Conservation (phyloP, 108 stramenopile genomes). For the Cafeteria roenbergensis region DNA sequence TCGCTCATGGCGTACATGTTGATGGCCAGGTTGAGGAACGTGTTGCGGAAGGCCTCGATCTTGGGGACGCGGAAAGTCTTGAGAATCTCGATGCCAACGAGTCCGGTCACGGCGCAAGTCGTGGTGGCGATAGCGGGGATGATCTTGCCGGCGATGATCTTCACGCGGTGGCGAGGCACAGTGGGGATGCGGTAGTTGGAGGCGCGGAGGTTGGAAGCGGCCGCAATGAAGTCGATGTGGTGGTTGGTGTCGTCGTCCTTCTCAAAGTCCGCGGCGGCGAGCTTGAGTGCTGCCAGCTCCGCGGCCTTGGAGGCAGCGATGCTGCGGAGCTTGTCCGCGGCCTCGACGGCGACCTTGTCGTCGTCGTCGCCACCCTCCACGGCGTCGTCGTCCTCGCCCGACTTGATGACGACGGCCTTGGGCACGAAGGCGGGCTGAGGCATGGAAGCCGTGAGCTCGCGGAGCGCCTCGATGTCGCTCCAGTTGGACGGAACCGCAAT, state of each 20-base stretch:
- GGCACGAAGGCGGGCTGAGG: not conserved
- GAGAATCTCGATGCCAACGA: conserved; percentile 50
- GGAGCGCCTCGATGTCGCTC: not conserved
- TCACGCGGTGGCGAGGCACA: conserved; percentile 39
- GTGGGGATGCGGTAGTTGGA: conserved; percentile 32
- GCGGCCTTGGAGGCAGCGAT: conserved; percentile 6
- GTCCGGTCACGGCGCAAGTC: conserved; percentile 45
- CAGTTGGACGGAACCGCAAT: conserved; percentile 26
- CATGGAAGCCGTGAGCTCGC: conserved; percentile 7
- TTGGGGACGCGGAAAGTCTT: conserved; percentile 25
- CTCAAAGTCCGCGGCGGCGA: conserved; percentile 41
- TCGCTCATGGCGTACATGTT: conserved; percentile 12
- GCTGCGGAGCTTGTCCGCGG: conserved; percentile 1
- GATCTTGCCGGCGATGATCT: conserved; percentile 56
- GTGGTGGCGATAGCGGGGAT: conserved; percentile 54
- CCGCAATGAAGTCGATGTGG: conserved; percentile 53
- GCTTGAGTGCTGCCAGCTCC: conserved; percentile 13
- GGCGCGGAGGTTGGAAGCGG: conserved; percentile 31
- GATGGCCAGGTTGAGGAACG: conserved; percentile 15
- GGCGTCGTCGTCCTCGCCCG: conserved; percentile 16
- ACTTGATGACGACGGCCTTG: not conserved
- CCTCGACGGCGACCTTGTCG: not conserved
- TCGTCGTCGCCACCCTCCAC: conserved; percentile 19
- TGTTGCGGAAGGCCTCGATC: conserved; percentile 16
- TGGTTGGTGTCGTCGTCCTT: conserved; percentile 45